Evolutionary conservation across 345 rosid genomes (phyloP).

Genomic region (Geranium rotundifolium): DNA sequence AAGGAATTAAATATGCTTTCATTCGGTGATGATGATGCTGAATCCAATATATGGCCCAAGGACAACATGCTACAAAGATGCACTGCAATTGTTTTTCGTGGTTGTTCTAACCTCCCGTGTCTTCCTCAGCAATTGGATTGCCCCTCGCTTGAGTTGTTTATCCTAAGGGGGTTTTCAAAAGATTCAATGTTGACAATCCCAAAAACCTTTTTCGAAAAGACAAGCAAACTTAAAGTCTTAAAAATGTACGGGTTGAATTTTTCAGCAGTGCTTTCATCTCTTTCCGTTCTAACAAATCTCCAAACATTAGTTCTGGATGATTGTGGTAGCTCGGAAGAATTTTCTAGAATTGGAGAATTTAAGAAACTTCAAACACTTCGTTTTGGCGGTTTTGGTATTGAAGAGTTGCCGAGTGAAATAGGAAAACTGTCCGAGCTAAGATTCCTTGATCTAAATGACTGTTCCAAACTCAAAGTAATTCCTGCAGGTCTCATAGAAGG

Average conservation of each 20-base stretch:
- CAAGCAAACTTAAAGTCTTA: constrained; percentile 15
- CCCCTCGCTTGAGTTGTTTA: constrained; percentile 10
- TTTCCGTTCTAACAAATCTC: constrained; percentile 2
- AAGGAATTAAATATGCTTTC: constrained; percentile 3
- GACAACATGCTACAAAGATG: not conserved
- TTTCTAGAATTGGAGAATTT: not conserved
- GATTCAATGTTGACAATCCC: not conserved
- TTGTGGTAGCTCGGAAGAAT: not conserved
- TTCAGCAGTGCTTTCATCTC: constrained; percentile 7
- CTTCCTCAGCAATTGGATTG: constrained; percentile 3
- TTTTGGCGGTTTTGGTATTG: constrained; percentile 13
- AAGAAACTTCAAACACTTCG: constrained; percentile 11
- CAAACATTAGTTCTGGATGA: constrained; percentile 11
- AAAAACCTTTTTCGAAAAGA: constrained; percentile 3
- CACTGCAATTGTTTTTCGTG: not conserved
- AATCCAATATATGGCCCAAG: not conserved
- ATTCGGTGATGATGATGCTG: not conserved
- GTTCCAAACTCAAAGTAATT: constrained; percentile 7
- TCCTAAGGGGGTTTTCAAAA: accelerated
- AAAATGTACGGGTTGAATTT: not conserved
- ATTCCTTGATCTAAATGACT: constrained; percentile 5
- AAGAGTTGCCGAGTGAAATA: too few relatives aligned
- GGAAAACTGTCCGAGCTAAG: constrained; percentile 8
- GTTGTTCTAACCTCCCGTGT: not conserved
- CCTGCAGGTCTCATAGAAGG: constrained; percentile 7